These are phyloP conservation scores for Kazachstania taianensis DNA, from an alignment of 805 yeast genomes.

Conservation along the genomic window DNA sequence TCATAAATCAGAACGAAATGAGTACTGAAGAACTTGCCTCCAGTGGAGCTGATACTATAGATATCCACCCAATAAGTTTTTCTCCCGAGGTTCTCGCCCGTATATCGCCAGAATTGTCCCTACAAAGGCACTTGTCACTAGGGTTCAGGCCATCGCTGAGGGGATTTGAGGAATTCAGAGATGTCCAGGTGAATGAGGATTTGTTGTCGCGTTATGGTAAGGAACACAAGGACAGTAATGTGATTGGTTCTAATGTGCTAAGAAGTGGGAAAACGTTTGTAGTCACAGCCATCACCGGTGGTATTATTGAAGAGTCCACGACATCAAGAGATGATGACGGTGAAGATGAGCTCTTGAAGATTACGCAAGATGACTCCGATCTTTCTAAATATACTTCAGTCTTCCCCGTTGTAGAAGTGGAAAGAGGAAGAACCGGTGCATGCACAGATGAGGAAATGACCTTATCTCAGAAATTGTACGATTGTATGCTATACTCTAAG, in stretches of 20 bases:
- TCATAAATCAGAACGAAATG: too few relatives aligned
- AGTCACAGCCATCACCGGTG: conserved; percentile 61
- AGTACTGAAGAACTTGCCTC: too few relatives aligned
- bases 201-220: conserved; percentile 31
- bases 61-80: conserved; percentile 43
- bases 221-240: conserved; percentile 24
- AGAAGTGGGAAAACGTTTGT: conserved; percentile 66
- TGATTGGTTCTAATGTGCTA: conserved; percentile 59
- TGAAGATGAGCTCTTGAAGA: conserved; percentile 16
- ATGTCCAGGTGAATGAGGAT: conserved; percentile 37
- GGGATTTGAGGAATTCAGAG: conserved; percentile 60
- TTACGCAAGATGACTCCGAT: conserved; percentile 16
- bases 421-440: conserved; percentile 66
- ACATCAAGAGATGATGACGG: conserved; percentile 37
- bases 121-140: conserved; percentile 64
- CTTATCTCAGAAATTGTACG: conserved; percentile 54
- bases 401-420: conserved; percentile 67
- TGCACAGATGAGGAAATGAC: conserved; percentile 83
- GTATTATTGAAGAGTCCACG: conserved; percentile 45
- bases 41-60: conserved; percentile 17
- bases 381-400: conserved; percentile 34
- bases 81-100: conserved; percentile 77
- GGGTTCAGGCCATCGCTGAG: conserved; percentile 74
- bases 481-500: conserved; percentile 48
- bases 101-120: conserved; percentile 74